A percentile compares a stretch with the other conserved stretches of the same genome.
phyloP scores from a whole-genome alignment of 345 rosid species.

The Citrus trifoliata region DNA sequence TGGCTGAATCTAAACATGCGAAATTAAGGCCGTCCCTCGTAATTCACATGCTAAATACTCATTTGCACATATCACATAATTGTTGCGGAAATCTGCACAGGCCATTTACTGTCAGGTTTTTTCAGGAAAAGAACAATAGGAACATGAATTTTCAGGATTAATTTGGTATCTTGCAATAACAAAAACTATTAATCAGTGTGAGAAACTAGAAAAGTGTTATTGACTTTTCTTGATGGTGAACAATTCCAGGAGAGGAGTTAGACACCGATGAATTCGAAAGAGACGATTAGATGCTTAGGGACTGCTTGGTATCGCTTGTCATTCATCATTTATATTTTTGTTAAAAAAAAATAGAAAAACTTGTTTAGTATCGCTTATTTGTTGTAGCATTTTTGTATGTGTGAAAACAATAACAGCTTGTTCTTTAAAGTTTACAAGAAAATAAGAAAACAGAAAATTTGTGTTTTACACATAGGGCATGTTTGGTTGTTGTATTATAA shows the following conservation, averaged over 20 bases:
- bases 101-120: neutral
- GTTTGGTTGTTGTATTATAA: no score
- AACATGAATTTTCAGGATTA: neutral
- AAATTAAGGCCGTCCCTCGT: conserved; percentile 8
- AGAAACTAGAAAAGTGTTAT: neutral
- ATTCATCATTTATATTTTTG: no score
- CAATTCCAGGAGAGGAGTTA: neutral
- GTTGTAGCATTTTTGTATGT: no score
- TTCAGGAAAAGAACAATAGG: neutral
- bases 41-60: conserved; percentile 2
- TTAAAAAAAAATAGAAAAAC: no score
- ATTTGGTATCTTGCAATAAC: neutral
- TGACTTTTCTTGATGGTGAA: neutral
- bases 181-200: neutral
- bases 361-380: no score
- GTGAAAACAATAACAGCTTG: no score
- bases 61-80: conserved; percentile 1
- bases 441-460: no score
- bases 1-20: neutral
- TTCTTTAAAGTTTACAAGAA: no score
- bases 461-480: no score
- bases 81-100: conserved; percentile 13
- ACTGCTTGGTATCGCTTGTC: no score
- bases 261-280: neutral
- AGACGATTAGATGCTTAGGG: neutral